A percentile compares a stretch with the other conserved stretches of the same genome.
Evolutionary conservation across 73 alveolate species (phyloP).

Genomic region (Tetrahymena thermophila): DNA sequence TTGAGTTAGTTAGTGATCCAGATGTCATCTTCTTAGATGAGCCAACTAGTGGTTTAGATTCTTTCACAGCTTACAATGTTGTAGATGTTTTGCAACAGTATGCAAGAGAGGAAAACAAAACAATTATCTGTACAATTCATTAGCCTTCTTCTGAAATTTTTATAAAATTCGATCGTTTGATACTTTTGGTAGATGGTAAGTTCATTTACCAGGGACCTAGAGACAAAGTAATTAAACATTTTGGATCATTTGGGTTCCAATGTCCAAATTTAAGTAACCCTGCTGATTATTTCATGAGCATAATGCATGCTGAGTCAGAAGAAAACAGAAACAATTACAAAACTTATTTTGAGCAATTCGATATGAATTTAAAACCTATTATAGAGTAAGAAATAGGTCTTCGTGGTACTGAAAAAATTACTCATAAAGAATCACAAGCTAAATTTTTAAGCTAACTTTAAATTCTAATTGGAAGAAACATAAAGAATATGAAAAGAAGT

Average conservation of each 20-base stretch:
- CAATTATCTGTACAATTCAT: slow-evolving; percentile 37
- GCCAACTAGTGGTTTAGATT: slow-evolving; percentile 89
- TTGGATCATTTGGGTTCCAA: slow-evolving; percentile 49
- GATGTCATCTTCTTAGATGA: slow-evolving; percentile 81
- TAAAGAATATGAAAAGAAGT: background rate
- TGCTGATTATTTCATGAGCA: slow-evolving; percentile 50
- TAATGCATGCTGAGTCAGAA: slow-evolving; percentile 27
- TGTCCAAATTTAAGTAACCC: slow-evolving; percentile 73
- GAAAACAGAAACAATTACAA: background rate
- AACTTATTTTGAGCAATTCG: background rate
- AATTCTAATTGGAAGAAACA: background rate
- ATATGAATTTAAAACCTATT: background rate
- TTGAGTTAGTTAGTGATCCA: slow-evolving; percentile 90
- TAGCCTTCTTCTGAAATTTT: slow-evolving; percentile 38
- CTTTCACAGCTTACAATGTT: slow-evolving; percentile 62
- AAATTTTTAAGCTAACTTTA: background rate
- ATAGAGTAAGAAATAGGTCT: slow-evolving; percentile 6
- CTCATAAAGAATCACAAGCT: background rate
- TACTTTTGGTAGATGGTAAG: slow-evolving; percentile 29
- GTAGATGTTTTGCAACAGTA: background rate
- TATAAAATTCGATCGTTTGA: slow-evolving; percentile 16
- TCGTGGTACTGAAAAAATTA: slow-evolving; percentile 6
- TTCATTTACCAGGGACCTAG: slow-evolving; percentile 25
- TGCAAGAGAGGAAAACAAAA: slow-evolving; percentile 19
- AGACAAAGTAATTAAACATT: slow-evolving; percentile 41